phyloP scores from a whole-genome alignment of 2,329 filamentous ascomycete species.

The Fusarium floridanum region DNA sequence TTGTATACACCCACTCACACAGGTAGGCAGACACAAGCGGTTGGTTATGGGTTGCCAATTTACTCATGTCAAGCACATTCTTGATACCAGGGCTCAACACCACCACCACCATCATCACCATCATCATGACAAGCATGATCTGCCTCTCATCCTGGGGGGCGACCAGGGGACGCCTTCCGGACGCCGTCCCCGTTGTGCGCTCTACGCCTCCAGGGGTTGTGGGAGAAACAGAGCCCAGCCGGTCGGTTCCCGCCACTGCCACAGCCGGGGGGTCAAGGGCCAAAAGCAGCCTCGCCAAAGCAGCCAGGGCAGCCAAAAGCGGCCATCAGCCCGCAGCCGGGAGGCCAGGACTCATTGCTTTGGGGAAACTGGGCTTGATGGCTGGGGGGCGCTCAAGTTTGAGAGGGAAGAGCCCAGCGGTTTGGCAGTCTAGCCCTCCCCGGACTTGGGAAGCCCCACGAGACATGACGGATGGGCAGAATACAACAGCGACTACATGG shows the following conservation, averaged over 20 bases:
- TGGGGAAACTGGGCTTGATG: conserved; percentile 13
- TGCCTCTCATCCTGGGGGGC: conserved; percentile 22
- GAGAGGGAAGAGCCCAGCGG: conserved; percentile 5
- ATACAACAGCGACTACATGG: background rate
- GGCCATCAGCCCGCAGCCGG: conserved; percentile 26
- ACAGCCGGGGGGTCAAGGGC: conserved; percentile 34
- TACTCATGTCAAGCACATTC: background rate
- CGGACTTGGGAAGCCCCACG: conserved; percentile 24
- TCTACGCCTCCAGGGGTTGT: conserved; percentile 41
- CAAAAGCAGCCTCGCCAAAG: conserved; percentile 32
- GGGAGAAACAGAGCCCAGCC: conserved; percentile 44
- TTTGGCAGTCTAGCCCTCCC: conserved; percentile 36
- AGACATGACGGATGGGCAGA: conserved; percentile 10
- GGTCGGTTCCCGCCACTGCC: conserved; percentile 41
- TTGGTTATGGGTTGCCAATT: conserved; percentile 1
- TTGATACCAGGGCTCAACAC: conserved; percentile 10
- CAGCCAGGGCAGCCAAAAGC: conserved; percentile 36
- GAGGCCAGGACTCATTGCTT: conserved; percentile 15
- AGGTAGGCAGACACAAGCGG: conserved; percentile 10
- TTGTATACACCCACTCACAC: conserved; percentile 31
- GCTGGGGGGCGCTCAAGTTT: conserved; percentile 10
- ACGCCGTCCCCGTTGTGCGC: conserved; percentile 42
- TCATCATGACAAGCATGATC: conserved; percentile 34
- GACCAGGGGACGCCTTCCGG: conserved; percentile 40
- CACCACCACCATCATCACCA: conserved; percentile 19